Base-by-base conservation (phyloP, 2,329 filamentous ascomycete species). In the Cercospora citrullina region DNA sequence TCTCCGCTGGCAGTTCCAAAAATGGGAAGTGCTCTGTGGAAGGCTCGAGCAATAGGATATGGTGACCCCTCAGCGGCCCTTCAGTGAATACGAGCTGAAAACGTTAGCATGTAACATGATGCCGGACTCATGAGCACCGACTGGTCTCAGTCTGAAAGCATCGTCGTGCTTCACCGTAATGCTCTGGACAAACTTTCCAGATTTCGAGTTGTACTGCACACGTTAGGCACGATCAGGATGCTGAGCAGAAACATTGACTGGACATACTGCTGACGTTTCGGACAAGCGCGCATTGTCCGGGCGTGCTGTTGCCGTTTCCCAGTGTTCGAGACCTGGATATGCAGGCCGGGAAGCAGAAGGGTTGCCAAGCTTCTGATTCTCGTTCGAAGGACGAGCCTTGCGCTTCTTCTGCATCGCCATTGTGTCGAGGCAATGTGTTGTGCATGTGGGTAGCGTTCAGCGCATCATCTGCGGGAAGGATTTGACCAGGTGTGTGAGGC, bases 1-100 rank as follows among this genome's bases (percentile, higher is more conserved):
- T 66, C 57, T 74, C 73, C 3, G 68, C 21, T 9, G 72, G 71
- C 33, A 74, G 64, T 18, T 69, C 65, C 39, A 67, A 8, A 9
- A 69, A 67, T 23, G 62, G 68, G 39, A 69, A 69, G 26, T 48
- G 58, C 1, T 69, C 57, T 3, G 67, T 64, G 28, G 70, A 69
- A 23, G 71, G 70, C 48, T 72, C 65, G 7, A 73, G 45, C 12
- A 73, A 31, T 12, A 73, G 53, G 23, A 70, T 48, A 5, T 69
- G 60, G 18, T 64, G 68, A 3, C 70, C 71, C 14, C 65, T 60
- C 28, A 69, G 64, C 2, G 63, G 63, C 2, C 72, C 71, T 23
- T 68, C 12, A 2, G 58, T 55, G 42, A 73, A 65, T 14, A 60
- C 64, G 23, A 70, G 63, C 65, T 71, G 39, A 2, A 26, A 7